Evolutionary conservation across 257 asterid species (phyloP).

Genomic region (Nicotiana tomentosiformis): DNA sequence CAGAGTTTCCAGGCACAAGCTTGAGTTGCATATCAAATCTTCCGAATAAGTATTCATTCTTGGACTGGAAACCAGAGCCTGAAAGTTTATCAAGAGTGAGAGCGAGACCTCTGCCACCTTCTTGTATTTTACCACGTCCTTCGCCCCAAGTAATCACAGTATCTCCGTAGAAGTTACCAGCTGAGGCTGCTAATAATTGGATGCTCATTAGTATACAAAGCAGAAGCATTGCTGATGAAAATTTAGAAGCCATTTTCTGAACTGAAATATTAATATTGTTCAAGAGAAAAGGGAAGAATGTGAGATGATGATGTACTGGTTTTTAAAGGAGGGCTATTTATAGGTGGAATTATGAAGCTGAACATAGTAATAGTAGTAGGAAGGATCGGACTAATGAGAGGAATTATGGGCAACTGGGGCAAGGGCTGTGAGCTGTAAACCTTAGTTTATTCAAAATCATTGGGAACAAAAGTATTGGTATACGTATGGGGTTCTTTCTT

Average conservation of each 20-base stretch:
- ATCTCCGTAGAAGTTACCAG: constrained; percentile 13
- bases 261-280: neutral
- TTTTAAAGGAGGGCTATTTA: neutral
- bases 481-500: neutral
- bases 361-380: neutral
- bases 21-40: neutral
- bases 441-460: neutral
- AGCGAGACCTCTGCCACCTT: neutral
- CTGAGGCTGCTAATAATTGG: neutral
- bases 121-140: neutral
- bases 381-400: neutral
- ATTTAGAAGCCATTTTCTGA: neutral
- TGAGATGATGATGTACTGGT: neutral
- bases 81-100: constrained; percentile 5
- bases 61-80: constrained; percentile 10
- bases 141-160: neutral
- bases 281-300: neutral
- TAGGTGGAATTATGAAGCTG: neutral
- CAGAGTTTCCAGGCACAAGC: neutral
- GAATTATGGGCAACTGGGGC: neutral
- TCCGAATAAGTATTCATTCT: neutral
- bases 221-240: neutral
- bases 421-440: neutral
- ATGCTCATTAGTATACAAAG: neutral
- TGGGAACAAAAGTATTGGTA: neutral